These are phyloP conservation scores for Nitzschia palea DNA, from an alignment of 108 stramenopile genomes.

Conservation along the genomic window DNA sequence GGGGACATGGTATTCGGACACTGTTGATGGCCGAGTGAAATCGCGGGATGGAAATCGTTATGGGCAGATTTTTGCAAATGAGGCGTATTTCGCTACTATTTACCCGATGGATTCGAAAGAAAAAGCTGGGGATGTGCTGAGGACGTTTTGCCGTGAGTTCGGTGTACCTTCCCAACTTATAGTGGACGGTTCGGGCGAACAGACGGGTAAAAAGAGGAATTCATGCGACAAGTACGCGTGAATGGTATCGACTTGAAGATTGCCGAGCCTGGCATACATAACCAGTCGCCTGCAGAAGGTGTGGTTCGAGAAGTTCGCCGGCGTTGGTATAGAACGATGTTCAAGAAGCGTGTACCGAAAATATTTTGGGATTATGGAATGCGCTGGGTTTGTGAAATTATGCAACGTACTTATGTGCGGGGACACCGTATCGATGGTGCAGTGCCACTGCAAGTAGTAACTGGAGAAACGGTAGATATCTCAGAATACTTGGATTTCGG, in stretches of 20 bases:
- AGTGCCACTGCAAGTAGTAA: too few relatives aligned
- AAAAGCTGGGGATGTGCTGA: conserved; percentile 29
- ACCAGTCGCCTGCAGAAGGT: not conserved
- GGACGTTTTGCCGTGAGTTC: conserved; percentile 7
- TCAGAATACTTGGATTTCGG: conserved; percentile 43
- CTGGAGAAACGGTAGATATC: conserved; percentile 45
- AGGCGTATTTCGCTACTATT: conserved; percentile 18
- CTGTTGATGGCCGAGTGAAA: not conserved
- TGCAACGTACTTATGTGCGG: not conserved
- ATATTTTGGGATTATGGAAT: conserved; percentile 1
- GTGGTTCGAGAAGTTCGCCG: conserved; percentile 18
- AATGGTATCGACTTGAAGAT: conserved; percentile 3
- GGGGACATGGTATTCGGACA: conserved; percentile 20
- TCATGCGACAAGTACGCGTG: conserved; percentile 1
- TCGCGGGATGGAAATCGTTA: conserved; percentile 15
- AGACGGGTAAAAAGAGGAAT: not conserved
- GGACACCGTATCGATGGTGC: too few relatives aligned
- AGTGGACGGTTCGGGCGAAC: conserved; percentile 29
- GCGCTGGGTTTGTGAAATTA: not conserved
- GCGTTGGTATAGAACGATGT: conserved; percentile 9
- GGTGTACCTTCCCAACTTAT: conserved; percentile 38
- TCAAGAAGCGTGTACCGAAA: not conserved
- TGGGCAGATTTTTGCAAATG: conserved; percentile 23
- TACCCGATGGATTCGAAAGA: conserved; percentile 14
- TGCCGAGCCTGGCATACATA: conserved; percentile 8